Evolutionary conservation across 2,329 filamentous ascomycete genomes (phyloP), one percentile per base, ranked within the genome.

Genomic region (Fusarium sp.): DNA sequence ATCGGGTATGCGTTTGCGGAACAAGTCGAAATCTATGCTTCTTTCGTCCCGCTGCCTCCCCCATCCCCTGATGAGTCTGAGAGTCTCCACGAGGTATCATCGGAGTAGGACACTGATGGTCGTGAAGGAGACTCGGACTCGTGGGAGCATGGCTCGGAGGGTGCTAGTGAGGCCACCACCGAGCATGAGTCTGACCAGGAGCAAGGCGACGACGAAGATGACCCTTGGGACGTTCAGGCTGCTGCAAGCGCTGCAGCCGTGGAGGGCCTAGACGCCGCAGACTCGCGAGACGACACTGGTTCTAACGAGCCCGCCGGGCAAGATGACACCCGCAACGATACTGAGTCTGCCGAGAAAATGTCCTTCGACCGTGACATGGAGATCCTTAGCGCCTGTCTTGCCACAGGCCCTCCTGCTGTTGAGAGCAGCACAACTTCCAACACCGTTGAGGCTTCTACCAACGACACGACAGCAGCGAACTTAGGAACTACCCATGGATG

Each of bases 21-120:
- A 3, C 17, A 7, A 1, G 22, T 50, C 5, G 2, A 6, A 12
- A 11, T 25, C 4, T 50, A 50, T 18, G 47, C 47, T 18, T 50
- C 31, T 20, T 50, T 25, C 9, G 0, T 50, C 13, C n/a, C 18
- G 2, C 13, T 50, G 4, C 31, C 47, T 50, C 17, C 8, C 17
- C 4, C 2, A 4, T 25, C n/a, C 6, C 12, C 8, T 20, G 31
- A 50, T 1, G 47, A 50, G 17, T n/a, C 31, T 7, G 47, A 50
- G 31, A 50, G 8, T 35, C 47, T 50, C 6, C 31, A n/a, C 14
- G 7, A 47, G n/a, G 1, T 27, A 47, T 50, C 47, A 35, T 50
- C 47, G 31, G 47, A 50, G 47, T 50, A 50, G 47, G 17, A 35
- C n/a, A 20, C n/a, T 50, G 47, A 50, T 50, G 31, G 12, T 11